Conservation (phyloP, 768 basidiomycete species). For the Hericium erinaceus region DNA sequence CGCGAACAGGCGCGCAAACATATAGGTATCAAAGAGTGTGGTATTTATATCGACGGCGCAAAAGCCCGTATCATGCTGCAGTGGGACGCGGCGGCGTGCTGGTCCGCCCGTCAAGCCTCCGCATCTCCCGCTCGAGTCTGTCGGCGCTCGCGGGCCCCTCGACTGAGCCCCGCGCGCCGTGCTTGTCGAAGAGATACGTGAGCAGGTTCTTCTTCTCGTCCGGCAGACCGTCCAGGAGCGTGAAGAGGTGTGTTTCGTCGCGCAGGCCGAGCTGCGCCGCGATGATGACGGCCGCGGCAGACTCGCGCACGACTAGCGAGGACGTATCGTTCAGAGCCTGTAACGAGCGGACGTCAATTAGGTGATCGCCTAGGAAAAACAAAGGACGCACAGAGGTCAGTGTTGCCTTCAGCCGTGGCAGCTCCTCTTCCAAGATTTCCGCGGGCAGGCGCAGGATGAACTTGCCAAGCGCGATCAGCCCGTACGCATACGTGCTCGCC, state of each 20-base stretch:
- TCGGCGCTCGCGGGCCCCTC: slow-evolving; percentile 33
- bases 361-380: background rate
- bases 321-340: slow-evolving; percentile 64
- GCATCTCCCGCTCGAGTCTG: slow-evolving; percentile 73
- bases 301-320: slow-evolving; percentile 75
- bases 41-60: background rate
- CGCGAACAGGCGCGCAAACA: too few species aligned
- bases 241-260: slow-evolving; percentile 78
- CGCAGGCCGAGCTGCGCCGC: slow-evolving; percentile 76
- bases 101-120: slow-evolving; percentile 68
- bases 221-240: slow-evolving; percentile 72
- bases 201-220: slow-evolving; percentile 87
- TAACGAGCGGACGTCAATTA: background rate
- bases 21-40: too few species aligned
- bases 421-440: slow-evolving; percentile 80
- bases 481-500: slow-evolving; percentile 68
- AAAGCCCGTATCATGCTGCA: background rate
- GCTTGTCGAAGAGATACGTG: slow-evolving; percentile 85
- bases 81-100: slow-evolving; percentile 48
- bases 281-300: slow-evolving; percentile 74
- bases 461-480: slow-evolving; percentile 74
- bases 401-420: slow-evolving; percentile 66
- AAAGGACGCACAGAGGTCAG: slow-evolving; percentile 49
- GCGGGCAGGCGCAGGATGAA: slow-evolving; percentile 73
- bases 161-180: slow-evolving; percentile 51